phyloP scores from a whole-genome alignment of 768 basidiomycete species.

The Rhizopogon vinicolor region DNA sequence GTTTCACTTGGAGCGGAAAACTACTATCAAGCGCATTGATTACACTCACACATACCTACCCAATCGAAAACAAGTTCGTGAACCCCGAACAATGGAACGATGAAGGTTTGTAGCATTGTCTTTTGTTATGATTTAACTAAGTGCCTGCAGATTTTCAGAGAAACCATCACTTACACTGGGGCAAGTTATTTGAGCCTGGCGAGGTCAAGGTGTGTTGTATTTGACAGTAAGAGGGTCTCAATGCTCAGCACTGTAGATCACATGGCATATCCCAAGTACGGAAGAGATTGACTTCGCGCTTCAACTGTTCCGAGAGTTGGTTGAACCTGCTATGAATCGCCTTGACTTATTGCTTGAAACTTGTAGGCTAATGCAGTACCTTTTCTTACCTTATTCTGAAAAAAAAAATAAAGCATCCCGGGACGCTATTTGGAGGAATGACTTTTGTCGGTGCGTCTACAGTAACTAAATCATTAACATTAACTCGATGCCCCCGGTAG shows the following conservation, averaged over 20 bases:
- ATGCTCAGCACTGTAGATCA: slow-evolving; percentile 36
- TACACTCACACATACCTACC: slow-evolving; percentile 77
- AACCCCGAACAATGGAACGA: slow-evolving; percentile 75
- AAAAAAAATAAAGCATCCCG: slow-evolving; percentile 27
- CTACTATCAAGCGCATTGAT: slow-evolving; percentile 66
- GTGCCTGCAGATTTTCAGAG: slow-evolving; percentile 51
- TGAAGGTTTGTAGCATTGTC: slow-evolving; percentile 40
- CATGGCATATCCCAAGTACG: slow-evolving; percentile 72
- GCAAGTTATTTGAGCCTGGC: slow-evolving; percentile 64
- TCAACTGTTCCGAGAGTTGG: slow-evolving; percentile 59
- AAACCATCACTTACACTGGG: slow-evolving; percentile 76
- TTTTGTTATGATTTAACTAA: not conserved
- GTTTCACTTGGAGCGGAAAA: slow-evolving; percentile 79
- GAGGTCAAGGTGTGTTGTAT: slow-evolving; percentile 58
- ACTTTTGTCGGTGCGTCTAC: slow-evolving; percentile 67
- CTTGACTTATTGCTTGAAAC: slow-evolving; percentile 55
- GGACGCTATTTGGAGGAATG: slow-evolving; percentile 73
- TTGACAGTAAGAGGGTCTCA: not conserved
- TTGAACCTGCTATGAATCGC: slow-evolving; percentile 54
- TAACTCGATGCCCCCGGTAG: slow-evolving; percentile 26
- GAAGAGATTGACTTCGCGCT: slow-evolving; percentile 76
- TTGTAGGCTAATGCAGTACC: slow-evolving; percentile 30
- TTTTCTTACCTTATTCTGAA: not conserved
- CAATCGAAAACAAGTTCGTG: slow-evolving; percentile 75
- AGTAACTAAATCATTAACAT: not conserved